These are phyloP conservation scores for Suillus occidentalis DNA, from an alignment of 768 basidiomycete genomes.

Conservation along the genomic window DNA sequence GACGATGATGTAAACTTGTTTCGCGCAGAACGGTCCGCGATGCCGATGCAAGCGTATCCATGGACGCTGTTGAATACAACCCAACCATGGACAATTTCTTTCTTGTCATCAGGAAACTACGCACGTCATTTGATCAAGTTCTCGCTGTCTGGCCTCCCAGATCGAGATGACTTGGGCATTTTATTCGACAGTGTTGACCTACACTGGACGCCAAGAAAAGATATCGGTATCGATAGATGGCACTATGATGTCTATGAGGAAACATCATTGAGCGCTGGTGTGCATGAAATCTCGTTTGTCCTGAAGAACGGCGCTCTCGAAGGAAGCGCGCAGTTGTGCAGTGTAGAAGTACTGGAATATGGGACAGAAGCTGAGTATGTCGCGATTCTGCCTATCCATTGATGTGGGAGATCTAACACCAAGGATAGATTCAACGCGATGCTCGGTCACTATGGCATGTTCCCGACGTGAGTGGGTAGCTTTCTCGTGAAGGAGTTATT, in stretches of 20 bases:
- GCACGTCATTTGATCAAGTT: conserved; percentile 62
- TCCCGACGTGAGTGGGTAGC: conserved; percentile 60
- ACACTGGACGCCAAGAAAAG: conserved; percentile 48
- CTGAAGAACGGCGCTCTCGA: conserved; percentile 48
- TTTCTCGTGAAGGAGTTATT: neutral
- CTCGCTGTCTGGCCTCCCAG: conserved; percentile 71
- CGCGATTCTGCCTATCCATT: neutral
- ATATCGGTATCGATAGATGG: conserved; percentile 72
- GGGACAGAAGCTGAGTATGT: conserved; percentile 61
- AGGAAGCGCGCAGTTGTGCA: conserved; percentile 73
- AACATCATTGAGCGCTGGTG: conserved; percentile 43
- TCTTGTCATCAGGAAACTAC: conserved; percentile 65
- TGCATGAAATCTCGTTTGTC: conserved; percentile 59
- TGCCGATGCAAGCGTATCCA: conserved; percentile 74
- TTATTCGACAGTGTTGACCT: conserved; percentile 62
- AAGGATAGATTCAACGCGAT: conserved; percentile 54
- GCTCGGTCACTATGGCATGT: conserved; percentile 62
- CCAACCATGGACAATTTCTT: conserved; percentile 57
- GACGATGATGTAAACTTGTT: conserved; percentile 19
- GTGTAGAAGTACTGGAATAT: conserved; percentile 71
- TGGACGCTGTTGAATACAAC: conserved; percentile 71
- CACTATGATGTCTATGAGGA: conserved; percentile 62
- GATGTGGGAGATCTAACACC: conserved; percentile 5
- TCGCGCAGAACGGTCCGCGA: conserved; percentile 65
- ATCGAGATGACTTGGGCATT: conserved; percentile 50